Evolutionary conservation across 108 stramenopile species (phyloP).

Genomic region (Pseudonitzschia multiseries): DNA sequence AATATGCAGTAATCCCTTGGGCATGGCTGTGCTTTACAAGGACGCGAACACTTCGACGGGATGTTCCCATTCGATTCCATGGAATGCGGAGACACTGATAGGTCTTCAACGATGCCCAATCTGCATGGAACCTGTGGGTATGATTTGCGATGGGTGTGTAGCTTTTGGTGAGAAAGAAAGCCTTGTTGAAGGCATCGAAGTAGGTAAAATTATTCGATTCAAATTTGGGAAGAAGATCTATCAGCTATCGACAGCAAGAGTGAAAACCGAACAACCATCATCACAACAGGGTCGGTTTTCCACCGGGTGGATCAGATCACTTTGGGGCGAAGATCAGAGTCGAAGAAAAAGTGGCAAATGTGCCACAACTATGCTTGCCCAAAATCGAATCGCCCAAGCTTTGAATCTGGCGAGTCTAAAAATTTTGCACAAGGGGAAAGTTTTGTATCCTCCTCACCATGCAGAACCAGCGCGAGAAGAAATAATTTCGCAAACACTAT

Average conservation of each 20-base stretch:
- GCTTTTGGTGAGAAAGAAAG: neutral
- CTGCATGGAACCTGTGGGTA: neutral
- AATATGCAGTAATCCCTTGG: too few relatives aligned
- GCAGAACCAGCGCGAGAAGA: neutral
- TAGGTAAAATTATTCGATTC: conserved; percentile 1
- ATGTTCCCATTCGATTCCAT: neutral
- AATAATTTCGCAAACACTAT: neutral
- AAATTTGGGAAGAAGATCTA: conserved; percentile 16
- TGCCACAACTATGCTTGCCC: neutral
- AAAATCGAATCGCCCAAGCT: conserved; percentile 9
- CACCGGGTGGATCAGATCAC: neutral
- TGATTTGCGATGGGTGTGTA: conserved; percentile 1
- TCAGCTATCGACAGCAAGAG: neutral
- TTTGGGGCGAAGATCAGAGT: neutral
- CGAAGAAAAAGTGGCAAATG: neutral
- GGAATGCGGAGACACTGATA: conserved; percentile 4
- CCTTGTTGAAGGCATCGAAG: neutral
- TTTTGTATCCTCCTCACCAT: neutral
- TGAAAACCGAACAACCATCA: neutral
- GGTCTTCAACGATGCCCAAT: conserved; percentile 4
- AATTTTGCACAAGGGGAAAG: conserved; percentile 11
- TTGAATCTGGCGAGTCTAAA: conserved; percentile 10
- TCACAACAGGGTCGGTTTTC: neutral
- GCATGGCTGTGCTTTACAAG: neutral
- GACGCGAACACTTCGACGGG: neutral